A percentile compares a stretch with the other conserved stretches of the same genome.
phyloP scores from a whole-genome alignment of 345 rosid species.

The Mercurialis annua region DNA sequence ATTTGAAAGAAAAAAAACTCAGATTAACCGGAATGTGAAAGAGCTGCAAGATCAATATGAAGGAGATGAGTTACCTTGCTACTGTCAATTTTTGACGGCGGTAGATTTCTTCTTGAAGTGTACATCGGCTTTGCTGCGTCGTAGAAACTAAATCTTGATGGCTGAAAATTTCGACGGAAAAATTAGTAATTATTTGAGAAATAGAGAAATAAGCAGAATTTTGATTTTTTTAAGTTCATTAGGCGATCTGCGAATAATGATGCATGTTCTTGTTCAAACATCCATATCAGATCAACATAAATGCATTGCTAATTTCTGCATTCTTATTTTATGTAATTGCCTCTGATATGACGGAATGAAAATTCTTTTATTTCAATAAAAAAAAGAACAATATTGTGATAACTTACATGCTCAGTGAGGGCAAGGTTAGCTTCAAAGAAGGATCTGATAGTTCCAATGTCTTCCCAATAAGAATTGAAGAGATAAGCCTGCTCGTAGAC shows the following conservation, averaged over 20 bases:
- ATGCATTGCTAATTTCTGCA: too few relatives aligned
- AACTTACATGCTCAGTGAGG: constrained; percentile 86
- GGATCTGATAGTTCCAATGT: constrained; percentile 94
- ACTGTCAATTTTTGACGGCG: constrained; percentile 72
- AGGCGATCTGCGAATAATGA: too few relatives aligned
- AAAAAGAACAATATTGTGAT: not conserved
- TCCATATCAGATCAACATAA: too few relatives aligned
- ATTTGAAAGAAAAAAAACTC: not conserved
- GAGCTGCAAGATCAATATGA: constrained; percentile 6
- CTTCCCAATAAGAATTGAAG: constrained; percentile 97
- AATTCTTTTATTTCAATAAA: not conserved
- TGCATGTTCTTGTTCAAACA: too few relatives aligned
- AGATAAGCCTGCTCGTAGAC: constrained; percentile 69
- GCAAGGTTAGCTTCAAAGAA: constrained; percentile 95
- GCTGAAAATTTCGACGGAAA: constrained; percentile 57
- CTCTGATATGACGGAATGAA: not conserved
- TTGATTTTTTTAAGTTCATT: too few relatives aligned
- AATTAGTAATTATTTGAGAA: too few relatives aligned
- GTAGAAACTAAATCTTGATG: constrained; percentile 89
- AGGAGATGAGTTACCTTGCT: constrained; percentile 51
- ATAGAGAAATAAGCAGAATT: too few relatives aligned
- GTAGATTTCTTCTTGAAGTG: constrained; percentile 92
- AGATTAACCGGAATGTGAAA: not conserved
- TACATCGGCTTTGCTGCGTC: constrained; percentile 85
- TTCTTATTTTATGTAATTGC: not conserved